Evolutionary conservation across 2,329 filamentous ascomycete genomes (phyloP).

Genomic region (Xylaria sp.): DNA sequence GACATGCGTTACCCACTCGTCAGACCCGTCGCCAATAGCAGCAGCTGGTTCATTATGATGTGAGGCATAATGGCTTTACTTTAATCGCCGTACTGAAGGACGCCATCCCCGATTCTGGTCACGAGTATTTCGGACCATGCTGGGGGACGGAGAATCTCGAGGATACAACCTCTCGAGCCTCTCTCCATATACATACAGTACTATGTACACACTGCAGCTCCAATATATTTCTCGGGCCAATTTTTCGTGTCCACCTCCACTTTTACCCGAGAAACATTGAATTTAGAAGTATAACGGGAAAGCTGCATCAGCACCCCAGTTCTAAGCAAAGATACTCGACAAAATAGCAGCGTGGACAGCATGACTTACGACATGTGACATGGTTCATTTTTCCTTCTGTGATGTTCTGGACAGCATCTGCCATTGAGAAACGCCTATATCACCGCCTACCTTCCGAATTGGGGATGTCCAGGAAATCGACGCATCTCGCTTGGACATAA

Average conservation of each 20-base stretch:
- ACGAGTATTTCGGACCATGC: conserved; percentile 18
- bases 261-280: neutral
- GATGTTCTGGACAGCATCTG: neutral
- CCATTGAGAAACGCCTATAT: conserved; percentile 9
- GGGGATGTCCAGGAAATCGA: conserved; percentile 11
- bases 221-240: neutral
- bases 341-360: neutral
- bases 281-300: neutral
- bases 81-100: conserved; percentile 1
- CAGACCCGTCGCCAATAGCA: neutral
- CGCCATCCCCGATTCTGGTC: conserved; percentile 9
- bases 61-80: neutral
- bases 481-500: conserved; percentile 26
- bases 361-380: neutral
- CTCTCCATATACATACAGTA: too few species aligned
- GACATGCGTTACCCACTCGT: conserved; percentile 2
- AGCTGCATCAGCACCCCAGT: neutral
- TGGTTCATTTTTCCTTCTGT: neutral
- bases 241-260: neutral
- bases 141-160: conserved; percentile 8
- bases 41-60: neutral
- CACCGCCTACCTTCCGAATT: conserved; percentile 29
- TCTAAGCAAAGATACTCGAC: neutral
- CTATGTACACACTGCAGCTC: neutral
- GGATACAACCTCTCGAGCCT: neutral